These are phyloP conservation scores for Eustoma russellianum DNA, from an alignment of 257 asterid genomes.

Conservation along the genomic window DNA sequence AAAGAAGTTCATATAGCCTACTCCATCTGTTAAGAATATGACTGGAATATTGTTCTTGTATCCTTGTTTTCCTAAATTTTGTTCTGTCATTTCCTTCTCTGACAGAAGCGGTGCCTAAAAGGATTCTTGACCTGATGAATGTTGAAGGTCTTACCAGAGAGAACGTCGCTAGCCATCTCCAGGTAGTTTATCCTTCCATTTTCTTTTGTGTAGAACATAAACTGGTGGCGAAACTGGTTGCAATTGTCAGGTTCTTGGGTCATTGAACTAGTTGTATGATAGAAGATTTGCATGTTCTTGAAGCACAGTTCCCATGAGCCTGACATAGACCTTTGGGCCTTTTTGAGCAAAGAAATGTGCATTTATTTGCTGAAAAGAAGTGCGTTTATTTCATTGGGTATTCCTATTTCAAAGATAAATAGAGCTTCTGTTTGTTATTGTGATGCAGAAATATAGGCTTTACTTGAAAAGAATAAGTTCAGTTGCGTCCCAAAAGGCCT, in stretches of 20 bases:
- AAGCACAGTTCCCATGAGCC: no score
- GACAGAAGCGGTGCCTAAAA: constrained; percentile 88
- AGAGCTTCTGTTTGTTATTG: constrained; percentile 1
- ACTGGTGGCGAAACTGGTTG: neutral
- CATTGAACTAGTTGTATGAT: no score
- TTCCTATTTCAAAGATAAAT: no score
- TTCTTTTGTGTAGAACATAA: neutral
- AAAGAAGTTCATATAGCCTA: no score
- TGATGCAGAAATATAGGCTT: constrained; percentile 74
- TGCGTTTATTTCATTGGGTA: no score
- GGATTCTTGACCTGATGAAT: constrained; percentile 83
- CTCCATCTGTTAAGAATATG: no score
- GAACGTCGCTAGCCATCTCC: constrained; percentile 96
- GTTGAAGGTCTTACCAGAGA: constrained; percentile 82
- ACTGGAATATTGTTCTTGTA: constrained; percentile 1
- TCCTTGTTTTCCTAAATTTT: neutral
- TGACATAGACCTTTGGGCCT: no score
- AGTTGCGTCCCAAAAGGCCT: constrained; percentile 58
- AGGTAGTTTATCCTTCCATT: constrained; percentile 35
- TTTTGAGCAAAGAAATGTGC: no score
- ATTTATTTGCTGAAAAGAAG: no score
- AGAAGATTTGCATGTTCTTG: no score
- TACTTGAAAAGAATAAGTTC: constrained; percentile 70
- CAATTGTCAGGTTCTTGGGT: neutral
- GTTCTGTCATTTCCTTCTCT: constrained; percentile 1